Evolutionary conservation across 23 red algal genomes (phyloP).

Genomic region (Gracilariopsis chorda): DNA sequence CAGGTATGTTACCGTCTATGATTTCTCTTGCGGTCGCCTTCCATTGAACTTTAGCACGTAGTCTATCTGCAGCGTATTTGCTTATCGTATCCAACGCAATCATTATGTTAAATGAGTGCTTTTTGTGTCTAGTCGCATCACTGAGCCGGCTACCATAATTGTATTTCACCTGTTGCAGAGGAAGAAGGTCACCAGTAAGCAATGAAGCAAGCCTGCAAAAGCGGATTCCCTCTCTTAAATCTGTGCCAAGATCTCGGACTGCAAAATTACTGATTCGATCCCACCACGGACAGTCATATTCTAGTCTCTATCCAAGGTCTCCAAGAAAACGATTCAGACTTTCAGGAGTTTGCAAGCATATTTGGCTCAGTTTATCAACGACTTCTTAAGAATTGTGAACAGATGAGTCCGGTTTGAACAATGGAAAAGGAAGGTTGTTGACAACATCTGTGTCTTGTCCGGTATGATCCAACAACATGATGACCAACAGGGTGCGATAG

Average conservation of each 20-base stretch:
- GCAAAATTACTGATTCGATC: not conserved
- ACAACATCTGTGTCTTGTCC: not conserved
- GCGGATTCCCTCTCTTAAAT: conserved; percentile 31
- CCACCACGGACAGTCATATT: conserved; percentile 2
- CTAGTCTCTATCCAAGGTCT: not conserved
- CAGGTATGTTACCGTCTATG: not conserved
- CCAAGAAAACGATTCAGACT: not conserved
- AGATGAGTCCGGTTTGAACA: conserved; percentile 10
- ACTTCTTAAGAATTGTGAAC: conserved; percentile 20
- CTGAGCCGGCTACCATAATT: not conserved
- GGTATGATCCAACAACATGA: conserved; percentile 24
- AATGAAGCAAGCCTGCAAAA: conserved; percentile 36
- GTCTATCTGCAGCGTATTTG: not conserved
- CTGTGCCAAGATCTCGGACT: conserved; percentile 1
- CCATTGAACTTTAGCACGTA: not conserved
- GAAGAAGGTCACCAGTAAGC: not conserved
- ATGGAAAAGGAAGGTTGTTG: not conserved
- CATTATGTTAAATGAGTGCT: not conserved
- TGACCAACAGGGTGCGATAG: not conserved
- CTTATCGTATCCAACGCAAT: conserved; percentile 19
- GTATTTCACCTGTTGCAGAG: not conserved
- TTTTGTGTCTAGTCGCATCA: not conserved
- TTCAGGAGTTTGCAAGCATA: not conserved
- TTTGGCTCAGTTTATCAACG: not conserved
- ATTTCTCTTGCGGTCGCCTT: not conserved